Evolutionary conservation across 805 yeast genomes (phyloP).

Genomic region (Pichia insulana): DNA sequence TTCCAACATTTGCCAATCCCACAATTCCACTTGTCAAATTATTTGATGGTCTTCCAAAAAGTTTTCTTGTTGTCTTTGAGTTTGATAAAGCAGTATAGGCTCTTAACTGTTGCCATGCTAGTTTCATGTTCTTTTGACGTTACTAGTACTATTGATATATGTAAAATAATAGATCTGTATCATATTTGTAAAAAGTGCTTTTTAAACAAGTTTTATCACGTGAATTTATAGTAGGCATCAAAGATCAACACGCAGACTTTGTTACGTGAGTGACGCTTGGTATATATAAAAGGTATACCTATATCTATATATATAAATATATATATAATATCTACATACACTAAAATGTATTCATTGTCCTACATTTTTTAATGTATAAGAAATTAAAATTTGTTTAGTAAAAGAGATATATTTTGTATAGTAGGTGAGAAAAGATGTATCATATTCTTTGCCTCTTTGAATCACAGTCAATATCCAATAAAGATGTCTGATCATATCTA

Average conservation of each 20-base stretch:
- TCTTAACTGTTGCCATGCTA: background rate
- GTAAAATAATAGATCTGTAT: no score
- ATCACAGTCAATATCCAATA: background rate
- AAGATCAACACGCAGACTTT: no score
- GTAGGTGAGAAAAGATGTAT: background rate
- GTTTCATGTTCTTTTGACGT: background rate
- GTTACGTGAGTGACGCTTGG: no score
- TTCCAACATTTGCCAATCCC: constrained; percentile 61
- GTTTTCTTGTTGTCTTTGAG: constrained; percentile 5
- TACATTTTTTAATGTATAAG: background rate
- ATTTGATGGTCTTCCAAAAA: constrained; percentile 29
- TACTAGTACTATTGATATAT: no score
- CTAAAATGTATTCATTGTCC: background rate
- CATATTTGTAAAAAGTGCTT: no score
- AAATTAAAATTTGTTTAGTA: no score
- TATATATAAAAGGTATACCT: no score
- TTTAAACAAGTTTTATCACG: no score
- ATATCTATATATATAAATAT: no score
- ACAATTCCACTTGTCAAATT: constrained; percentile 39
- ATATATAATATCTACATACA: no score
- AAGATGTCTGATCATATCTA: constrained; percentile 3
- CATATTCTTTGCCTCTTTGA: background rate
- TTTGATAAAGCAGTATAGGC: constrained; percentile 1
- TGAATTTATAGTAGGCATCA: no score
- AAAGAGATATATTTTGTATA: no score